Evolutionary conservation across 495 filamentous ascomycete genomes (phyloP).

Genomic region (Aspergillus carlsbadensis): DNA sequence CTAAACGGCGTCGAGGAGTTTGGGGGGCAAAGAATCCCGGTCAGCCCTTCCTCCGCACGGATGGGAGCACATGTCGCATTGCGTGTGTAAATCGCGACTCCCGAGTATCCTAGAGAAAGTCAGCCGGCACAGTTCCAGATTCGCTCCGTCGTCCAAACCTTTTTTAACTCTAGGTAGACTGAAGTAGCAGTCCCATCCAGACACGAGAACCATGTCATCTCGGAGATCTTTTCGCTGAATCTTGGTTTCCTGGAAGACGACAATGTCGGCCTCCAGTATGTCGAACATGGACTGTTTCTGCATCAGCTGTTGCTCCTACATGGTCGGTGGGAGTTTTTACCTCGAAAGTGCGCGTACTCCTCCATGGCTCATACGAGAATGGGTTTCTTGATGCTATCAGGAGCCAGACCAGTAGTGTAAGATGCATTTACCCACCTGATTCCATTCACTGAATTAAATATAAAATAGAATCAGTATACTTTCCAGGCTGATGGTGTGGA

Average conservation of each 20-base stretch:
- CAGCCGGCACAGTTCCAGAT: neutral
- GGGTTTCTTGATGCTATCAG: constrained; percentile 63
- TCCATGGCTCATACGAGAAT: constrained; percentile 94
- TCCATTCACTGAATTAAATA: constrained; percentile 71
- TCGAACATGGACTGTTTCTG: constrained; percentile 82
- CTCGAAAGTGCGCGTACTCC: constrained; percentile 78
- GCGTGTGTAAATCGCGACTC: constrained; percentile 93
- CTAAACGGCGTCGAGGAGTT: constrained; percentile 72
- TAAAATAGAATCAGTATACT: constrained; percentile 7
- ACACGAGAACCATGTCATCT: constrained; percentile 94
- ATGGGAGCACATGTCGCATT: constrained; percentile 85
- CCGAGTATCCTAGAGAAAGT: constrained; percentile 75
- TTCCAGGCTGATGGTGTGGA: neutral
- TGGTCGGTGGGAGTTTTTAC: constrained; percentile 31
- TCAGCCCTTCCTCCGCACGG: constrained; percentile 89
- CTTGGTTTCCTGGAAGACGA: constrained; percentile 94
- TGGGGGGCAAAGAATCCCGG: constrained; percentile 75
- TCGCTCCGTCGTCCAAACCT: constrained; percentile 47
- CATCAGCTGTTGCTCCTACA: neutral
- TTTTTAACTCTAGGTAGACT: constrained; percentile 92
- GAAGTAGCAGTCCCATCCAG: constrained; percentile 96
- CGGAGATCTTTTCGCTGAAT: constrained; percentile 91
- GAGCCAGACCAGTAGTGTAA: neutral
- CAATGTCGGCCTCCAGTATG: constrained; percentile 87
- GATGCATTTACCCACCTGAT: constrained; percentile 59